Base-by-base conservation (phyloP, 805 yeast species). In the Saturnispora besseyi region DNA sequence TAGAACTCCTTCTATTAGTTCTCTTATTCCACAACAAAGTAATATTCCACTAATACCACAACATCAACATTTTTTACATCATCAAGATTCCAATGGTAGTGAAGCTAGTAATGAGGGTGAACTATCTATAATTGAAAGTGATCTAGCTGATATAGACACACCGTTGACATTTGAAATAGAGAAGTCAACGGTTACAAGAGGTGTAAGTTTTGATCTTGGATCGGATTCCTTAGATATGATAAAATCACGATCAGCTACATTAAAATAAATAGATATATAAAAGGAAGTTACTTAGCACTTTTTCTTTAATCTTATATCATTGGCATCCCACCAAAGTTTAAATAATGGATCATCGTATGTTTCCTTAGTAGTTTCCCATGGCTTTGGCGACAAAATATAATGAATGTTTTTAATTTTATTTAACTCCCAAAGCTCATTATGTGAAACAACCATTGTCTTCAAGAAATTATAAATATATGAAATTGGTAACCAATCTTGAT, bases 351-450 rank as follows among this genome's bases (percentile, higher is more conserved):
- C 68, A 53, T 75, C 80, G 5, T 61, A 46, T 7, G 59, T 57
- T 18, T 57, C 54, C 18, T 61, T 59, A 3, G 58, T 51, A 21
- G 69, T 70, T 41, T 78, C 74, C 84, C 84, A 79, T 3, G 84
- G 84, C 63, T 79, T 79, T 11, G 84, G 83, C 5, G 73, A 71
- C 38, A 79, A 53, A 31, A 79, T 79, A 58, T 74, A 79, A 61
- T 79, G 84, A 41, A 79, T 68, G 53, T 76, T 78, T 59, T 78
- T 79, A 47, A 79, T 79, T 53, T 69, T 72, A 8, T 63, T 58
- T 34, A 67, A 68, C 44, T 71, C 64, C 76, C 82, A 76, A 29
- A 79, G 53, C 18, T 73, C 71, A 2, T 62, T 21, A 60, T 79
- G 84, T 51, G 72, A 60, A 22, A 52, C 41, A 36, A 63, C 66